Conservation (phyloP, 2,329 filamentous ascomycete genomes). For the Calonectria honghensis region DNA sequence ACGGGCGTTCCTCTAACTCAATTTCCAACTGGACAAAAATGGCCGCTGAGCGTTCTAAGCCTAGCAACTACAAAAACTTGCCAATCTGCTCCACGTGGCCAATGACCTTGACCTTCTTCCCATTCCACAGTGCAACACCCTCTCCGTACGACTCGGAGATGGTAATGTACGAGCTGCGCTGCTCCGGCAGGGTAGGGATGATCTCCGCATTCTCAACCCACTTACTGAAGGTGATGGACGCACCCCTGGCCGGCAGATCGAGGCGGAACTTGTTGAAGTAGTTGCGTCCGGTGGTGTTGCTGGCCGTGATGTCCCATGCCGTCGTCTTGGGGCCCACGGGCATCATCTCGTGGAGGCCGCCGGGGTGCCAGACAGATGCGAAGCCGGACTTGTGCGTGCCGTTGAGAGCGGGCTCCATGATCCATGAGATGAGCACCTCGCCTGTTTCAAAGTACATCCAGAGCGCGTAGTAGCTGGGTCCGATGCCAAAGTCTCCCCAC, state of each 20-base stretch:
- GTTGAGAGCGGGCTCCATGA: constrained; percentile 5
- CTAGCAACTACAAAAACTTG: background rate
- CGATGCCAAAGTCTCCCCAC: constrained; percentile 2
- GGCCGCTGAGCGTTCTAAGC: too few species aligned
- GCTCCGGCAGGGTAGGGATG: background rate
- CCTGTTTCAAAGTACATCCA: constrained; percentile 15
- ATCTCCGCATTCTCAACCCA: constrained; percentile 11
- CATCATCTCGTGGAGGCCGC: constrained; percentile 10
- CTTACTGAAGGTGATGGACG: constrained; percentile 8
- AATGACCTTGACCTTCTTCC: background rate
- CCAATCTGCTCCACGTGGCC: constrained; percentile 17
- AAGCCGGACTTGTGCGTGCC: background rate
- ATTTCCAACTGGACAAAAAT: background rate
- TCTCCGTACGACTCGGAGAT: constrained; percentile 17
- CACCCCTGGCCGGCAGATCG: background rate
- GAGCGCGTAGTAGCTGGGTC: background rate
- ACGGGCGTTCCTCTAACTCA: background rate
- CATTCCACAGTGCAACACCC: background rate
- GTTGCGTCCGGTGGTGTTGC: background rate
- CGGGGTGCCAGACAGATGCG: constrained; percentile 2
- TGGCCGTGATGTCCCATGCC: constrained; percentile 1
- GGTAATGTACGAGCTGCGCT: constrained; percentile 1
- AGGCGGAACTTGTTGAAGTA: constrained; percentile 21
- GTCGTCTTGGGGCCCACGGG: constrained; percentile 1
- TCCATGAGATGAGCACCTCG: constrained; percentile 13